Percentiles rank a stretch among this genome's conserved stretches.
Conservation (phyloP, 192 early-diverging fungal genomes). For the Pilobolus umbonatus region DNA sequence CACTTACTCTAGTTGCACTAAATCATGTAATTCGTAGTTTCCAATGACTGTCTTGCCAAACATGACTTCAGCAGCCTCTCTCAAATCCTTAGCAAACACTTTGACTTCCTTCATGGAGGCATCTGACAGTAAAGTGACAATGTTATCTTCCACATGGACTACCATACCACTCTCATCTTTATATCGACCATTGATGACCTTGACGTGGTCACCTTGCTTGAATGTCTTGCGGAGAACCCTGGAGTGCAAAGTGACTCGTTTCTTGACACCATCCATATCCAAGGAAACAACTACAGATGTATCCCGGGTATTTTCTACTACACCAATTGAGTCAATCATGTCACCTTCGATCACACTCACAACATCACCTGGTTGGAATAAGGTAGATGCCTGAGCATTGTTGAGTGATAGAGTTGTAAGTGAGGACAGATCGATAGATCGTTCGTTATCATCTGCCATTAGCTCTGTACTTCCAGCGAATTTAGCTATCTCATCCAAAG, state of each 20-base stretch:
- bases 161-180: constrained; percentile 87
- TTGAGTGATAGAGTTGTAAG: constrained; percentile 43
- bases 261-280: constrained; percentile 48
- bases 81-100: constrained; percentile 87
- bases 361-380: constrained; percentile 75
- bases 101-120: constrained; percentile 65
- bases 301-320: constrained; percentile 68
- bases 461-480: constrained; percentile 69
- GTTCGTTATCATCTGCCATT: constrained; percentile 58
- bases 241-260: constrained; percentile 55
- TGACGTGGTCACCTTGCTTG: constrained; percentile 86
- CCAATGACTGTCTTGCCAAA: constrained; percentile 51
- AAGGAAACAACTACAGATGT: constrained; percentile 69
- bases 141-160: constrained; percentile 72
- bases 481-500: constrained; percentile 86
- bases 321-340: constrained; percentile 69
- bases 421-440: constrained; percentile 23
- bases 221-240: constrained; percentile 89
- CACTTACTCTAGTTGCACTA: constrained; percentile 73
- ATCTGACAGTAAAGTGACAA: constrained; percentile 77
- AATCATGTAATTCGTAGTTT: constrained; percentile 82
- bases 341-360: constrained; percentile 87
- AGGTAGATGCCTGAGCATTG: constrained; percentile 43
- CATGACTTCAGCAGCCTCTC: constrained; percentile 69
- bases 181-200: constrained; percentile 84